phyloP scores from a whole-genome alignment of 106 monocot genomes.

The Iris macrosiphon region DNA sequence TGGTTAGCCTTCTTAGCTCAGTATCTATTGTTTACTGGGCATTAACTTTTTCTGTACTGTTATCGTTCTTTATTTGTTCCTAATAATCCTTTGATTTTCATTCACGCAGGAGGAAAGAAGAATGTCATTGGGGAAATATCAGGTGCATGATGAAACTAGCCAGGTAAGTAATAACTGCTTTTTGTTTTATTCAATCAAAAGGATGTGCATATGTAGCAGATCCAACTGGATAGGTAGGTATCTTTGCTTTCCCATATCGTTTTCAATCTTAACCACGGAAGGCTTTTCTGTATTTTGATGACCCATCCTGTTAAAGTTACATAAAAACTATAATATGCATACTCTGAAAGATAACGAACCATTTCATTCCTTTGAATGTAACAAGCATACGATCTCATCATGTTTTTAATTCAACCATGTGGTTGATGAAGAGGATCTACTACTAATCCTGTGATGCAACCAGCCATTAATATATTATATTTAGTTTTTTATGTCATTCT shows the following conservation, averaged over 20 bases:
- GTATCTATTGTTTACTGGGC: background rate
- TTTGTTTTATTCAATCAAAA: slow-evolving; percentile 17
- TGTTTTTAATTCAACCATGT: slow-evolving; percentile 1
- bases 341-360: too few relatives aligned
- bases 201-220: slow-evolving; percentile 13
- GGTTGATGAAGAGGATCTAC: background rate
- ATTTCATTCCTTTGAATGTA: too few relatives aligned
- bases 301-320: too few relatives aligned
- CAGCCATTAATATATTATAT: background rate
- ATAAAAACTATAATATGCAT: too few relatives aligned
- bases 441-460: background rate
- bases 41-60: background rate
- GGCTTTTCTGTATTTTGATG: too few relatives aligned
- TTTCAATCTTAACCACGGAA: too few relatives aligned
- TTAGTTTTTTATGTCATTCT: slow-evolving; percentile 39
- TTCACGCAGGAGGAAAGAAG: slow-evolving; percentile 75
- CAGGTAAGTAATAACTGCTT: slow-evolving; percentile 74
- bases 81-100: background rate
- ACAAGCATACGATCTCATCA: too few relatives aligned
- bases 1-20: slow-evolving; percentile 36
- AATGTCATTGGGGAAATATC: slow-evolving; percentile 74
- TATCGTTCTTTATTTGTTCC: background rate
- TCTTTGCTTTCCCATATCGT: too few relatives aligned
- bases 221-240: slow-evolving; percentile 21
- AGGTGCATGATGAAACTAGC: slow-evolving; percentile 99